Base-by-base conservation (phyloP, 2,329 filamentous ascomycete species). In the Atkinsonella hypoxylon region DNA sequence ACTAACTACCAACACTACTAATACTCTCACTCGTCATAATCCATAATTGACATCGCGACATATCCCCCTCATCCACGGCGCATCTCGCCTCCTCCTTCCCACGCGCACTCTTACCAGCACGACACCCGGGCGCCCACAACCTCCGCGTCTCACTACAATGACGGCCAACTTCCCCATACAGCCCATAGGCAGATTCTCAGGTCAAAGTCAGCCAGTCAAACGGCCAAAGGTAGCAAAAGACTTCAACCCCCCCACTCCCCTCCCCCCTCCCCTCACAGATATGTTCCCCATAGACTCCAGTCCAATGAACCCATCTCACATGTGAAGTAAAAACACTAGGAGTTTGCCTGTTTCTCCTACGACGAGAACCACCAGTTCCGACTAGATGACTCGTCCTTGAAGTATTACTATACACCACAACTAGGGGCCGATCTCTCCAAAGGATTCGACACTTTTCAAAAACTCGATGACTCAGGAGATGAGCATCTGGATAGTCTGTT, bases 321-420 rank as follows among this genome's bases (percentile, higher is more conserved):
- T 10, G 18, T 31, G 32, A 34, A 10, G 5, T 30, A 31, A 40
- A 15, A n/a, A 17, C 10, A n/a, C 9, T 38, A 91, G 84, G 93
- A 98, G 72, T 87, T 98, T 56, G 79, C 91, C 4, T 89, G 78
- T 68, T 98, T 97, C 69, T 97, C 91, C 9, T 97, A 93, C 67
- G 88, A 97, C 64, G 80, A 89, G 43, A 73, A 89, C 30, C 93
- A 91, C 64, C 67, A 79, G 49, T 89, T 89, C 61, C 82, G 75
- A 46, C 78, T 85, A 3, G 89, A 88, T 55, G 85, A 86, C 54
- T 85, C 85, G 3, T 91, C 88, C 1, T 64, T 98, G 56, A 82
- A 82, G 57, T 96, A 91, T 71, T 97, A 95, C 67, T 93, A 95
- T 61, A 84, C 87, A 2, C 87, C 85, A 0, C 69, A 65, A 30